Conservation (phyloP, 768 basidiomycete species). For the Tylopilus subfusipes region DNA sequence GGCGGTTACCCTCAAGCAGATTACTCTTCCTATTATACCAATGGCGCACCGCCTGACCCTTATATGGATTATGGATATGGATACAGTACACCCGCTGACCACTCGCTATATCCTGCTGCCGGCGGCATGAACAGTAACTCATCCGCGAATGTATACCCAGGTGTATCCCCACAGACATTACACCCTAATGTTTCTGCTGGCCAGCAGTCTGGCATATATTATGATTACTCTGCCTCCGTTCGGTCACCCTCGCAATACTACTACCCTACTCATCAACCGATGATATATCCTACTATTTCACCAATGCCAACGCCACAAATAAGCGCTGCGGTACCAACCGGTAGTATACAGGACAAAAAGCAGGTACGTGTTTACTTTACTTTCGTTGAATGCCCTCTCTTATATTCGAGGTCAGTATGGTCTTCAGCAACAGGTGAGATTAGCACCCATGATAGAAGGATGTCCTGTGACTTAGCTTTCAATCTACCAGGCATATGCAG, state of each 20-base stretch:
- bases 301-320: conserved; percentile 53
- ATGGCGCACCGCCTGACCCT: conserved; percentile 45
- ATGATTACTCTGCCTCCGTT: conserved; percentile 49
- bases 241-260: conserved; percentile 58
- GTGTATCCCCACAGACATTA: conserved; percentile 39
- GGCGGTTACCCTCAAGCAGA: conserved; percentile 52
- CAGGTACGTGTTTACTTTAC: conserved; percentile 41
- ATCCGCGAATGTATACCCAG: conserved; percentile 48
- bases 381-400: conserved; percentile 7
- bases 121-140: conserved; percentile 43
- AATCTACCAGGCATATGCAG: conserved; percentile 37
- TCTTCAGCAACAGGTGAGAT: conserved; percentile 45
- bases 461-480: not conserved
- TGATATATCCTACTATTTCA: conserved; percentile 57
- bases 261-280: conserved; percentile 53
- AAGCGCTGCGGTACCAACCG: conserved; percentile 36
- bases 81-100: conserved; percentile 49
- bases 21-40: conserved; percentile 57
- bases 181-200: conserved; percentile 42
- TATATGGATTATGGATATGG: conserved; percentile 57
- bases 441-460: conserved; percentile 7
- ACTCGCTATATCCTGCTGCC: conserved; percentile 47
- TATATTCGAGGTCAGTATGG: conserved; percentile 34
- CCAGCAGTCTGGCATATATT: conserved; percentile 54
- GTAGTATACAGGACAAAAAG: conserved; percentile 51